Percentiles rank a stretch among this genome's conserved stretches.
phyloP scores from a whole-genome alignment of 2,329 filamentous ascomycete genomes.

The Ophiosphaerella herpotricha region DNA sequence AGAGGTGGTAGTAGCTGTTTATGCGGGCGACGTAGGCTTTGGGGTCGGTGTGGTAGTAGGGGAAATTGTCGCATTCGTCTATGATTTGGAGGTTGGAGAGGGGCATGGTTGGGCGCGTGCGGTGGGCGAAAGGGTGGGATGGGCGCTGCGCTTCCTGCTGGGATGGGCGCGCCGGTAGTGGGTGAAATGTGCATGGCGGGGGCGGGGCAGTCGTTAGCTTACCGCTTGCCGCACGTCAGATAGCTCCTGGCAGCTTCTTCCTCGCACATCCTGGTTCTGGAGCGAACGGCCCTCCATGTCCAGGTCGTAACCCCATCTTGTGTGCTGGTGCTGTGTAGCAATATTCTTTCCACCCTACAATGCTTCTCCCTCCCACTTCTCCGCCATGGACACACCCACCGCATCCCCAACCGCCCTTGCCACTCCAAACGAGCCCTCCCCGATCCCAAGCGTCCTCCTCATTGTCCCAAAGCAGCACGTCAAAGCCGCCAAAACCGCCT shows the following conservation, averaged over 20 bases:
- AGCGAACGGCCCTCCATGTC: too few relatives aligned
- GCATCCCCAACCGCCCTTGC: not conserved
- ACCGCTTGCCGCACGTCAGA: too few relatives aligned
- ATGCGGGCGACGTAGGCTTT: slow-evolving; percentile 60
- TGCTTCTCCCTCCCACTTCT: not conserved
- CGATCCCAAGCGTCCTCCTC: slow-evolving; percentile 10
- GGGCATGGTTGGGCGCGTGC: slow-evolving; percentile 20
- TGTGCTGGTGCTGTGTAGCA: too few relatives aligned
- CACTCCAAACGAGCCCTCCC: too few relatives aligned
- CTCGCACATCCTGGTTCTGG: not conserved
- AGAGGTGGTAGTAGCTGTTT: slow-evolving; percentile 65
- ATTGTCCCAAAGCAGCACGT: slow-evolving; percentile 41
- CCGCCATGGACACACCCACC: not conserved
- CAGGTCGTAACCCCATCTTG: too few relatives aligned
- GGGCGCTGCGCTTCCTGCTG: slow-evolving; percentile 6
- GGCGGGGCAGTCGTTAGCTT: slow-evolving; percentile 23
- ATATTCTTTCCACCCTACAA: not conserved
- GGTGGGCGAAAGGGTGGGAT: slow-evolving; percentile 2
- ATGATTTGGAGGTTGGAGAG: slow-evolving; percentile 60
- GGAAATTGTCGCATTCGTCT: slow-evolving; percentile 73
- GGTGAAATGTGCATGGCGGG: slow-evolving; percentile 19
- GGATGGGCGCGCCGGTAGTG: slow-evolving; percentile 9
- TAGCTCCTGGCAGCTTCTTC: not conserved
- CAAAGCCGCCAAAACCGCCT: slow-evolving; percentile 45
- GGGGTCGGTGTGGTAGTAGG: slow-evolving; percentile 68